Conservation (phyloP, 139 green algal genomes). For the Picochlorum sp. region DNA sequence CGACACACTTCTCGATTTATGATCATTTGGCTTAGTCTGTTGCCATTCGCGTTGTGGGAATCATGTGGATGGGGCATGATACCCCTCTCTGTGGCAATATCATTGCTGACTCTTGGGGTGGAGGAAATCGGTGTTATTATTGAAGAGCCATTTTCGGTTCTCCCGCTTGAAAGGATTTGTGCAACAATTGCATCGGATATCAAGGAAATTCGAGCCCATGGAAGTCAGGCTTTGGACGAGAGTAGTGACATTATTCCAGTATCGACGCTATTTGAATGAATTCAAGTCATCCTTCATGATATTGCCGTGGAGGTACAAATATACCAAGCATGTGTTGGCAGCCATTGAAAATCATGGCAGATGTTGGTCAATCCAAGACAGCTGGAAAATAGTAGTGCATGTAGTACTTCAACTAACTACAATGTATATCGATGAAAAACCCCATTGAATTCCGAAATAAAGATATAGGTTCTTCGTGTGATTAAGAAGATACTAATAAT, state of each 20-base stretch:
- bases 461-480: neutral
- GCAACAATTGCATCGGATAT: constrained; percentile 24
- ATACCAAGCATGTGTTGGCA: no score
- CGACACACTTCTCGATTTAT: constrained; percentile 56
- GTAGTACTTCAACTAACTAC: neutral
- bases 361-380: no score
- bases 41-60: constrained; percentile 66
- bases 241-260: neutral
- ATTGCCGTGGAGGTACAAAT: no score
- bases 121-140: constrained; percentile 32
- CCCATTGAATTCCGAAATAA: neutral
- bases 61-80: constrained; percentile 31
- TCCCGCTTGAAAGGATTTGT: constrained; percentile 13
- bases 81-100: constrained; percentile 30
- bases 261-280: neutral
- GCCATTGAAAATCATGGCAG: no score
- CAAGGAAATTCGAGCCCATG: neutral
- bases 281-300: no score
- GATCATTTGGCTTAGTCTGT: constrained; percentile 64
- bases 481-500: neutral
- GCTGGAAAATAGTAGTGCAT: neutral
- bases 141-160: constrained; percentile 22
- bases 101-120: constrained; percentile 58
- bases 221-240: neutral
- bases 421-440: neutral